phyloP scores from a whole-genome alignment of 345 rosid species.

The Eutrema yunnanense region DNA sequence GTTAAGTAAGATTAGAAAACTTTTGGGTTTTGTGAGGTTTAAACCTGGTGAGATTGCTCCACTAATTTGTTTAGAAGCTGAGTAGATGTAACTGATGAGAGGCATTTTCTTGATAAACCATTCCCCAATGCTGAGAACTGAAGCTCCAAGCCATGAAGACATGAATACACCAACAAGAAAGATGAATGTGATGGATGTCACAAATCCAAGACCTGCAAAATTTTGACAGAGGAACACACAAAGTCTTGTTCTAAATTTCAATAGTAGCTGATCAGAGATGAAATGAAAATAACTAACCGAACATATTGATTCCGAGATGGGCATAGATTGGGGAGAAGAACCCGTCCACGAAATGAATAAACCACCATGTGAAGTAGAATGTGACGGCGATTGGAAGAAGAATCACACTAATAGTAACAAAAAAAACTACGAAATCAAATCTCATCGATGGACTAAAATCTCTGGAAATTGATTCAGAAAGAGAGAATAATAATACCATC shows the following conservation, averaged over 20 bases:
- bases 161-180: constrained; percentile 64
- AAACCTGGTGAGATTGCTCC: constrained; percentile 72
- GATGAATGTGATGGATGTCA: constrained; percentile 70
- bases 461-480: not conserved
- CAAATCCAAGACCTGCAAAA: constrained; percentile 38
- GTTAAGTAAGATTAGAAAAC: not conserved
- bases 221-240: not conserved
- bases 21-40: not conserved
- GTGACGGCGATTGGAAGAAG: constrained; percentile 66
- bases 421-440: not conserved
- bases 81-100: constrained; percentile 57
- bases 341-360: constrained; percentile 61
- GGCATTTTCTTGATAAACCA: constrained; percentile 85
- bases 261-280: not conserved
- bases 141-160: constrained; percentile 80
- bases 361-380: constrained; percentile 76
- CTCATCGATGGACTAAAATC: not conserved
- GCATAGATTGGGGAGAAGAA: constrained; percentile 72
- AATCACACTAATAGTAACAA: constrained; percentile 45
- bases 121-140: constrained; percentile 65
- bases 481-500: constrained; percentile 42
- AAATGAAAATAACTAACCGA: constrained; percentile 38
- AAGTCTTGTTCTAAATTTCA: not conserved
- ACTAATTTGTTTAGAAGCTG: constrained; percentile 76
- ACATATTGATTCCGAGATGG: constrained; percentile 59